phyloP scores from a whole-genome alignment of 352 stramenopile genomes.

The Pythium utonaiense region DNA sequence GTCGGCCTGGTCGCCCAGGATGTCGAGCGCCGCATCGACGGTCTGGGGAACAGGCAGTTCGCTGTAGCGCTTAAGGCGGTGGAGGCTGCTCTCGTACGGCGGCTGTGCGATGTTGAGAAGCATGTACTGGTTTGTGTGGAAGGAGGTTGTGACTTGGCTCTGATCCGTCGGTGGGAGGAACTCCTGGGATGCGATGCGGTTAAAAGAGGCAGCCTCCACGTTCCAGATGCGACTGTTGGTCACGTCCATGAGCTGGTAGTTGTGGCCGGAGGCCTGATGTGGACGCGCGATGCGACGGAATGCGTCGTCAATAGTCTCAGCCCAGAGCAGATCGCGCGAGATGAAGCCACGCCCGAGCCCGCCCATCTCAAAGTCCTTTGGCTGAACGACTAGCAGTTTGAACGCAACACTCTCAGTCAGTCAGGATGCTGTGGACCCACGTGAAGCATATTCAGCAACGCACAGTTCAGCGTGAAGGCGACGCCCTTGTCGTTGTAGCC shows the following conservation, averaged over 20 bases:
- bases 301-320: conserved; percentile 40
- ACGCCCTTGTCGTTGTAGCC: conserved; percentile 66
- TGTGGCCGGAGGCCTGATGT: conserved; percentile 60
- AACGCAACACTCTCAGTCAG: background rate
- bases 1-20: conserved; percentile 71
- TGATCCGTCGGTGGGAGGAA: conserved; percentile 13
- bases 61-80: conserved; percentile 59
- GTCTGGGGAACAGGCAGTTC: conserved; percentile 38
- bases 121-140: conserved; percentile 79
- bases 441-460: conserved; percentile 3
- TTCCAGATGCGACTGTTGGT: conserved; percentile 46
- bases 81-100: conserved; percentile 61
- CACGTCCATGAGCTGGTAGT: conserved; percentile 79
- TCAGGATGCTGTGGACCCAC: background rate
- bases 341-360: conserved; percentile 68
- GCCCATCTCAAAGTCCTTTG: conserved; percentile 48
- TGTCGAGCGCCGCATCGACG: conserved; percentile 36
- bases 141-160: conserved; percentile 38
- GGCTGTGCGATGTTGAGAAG: conserved; percentile 54
- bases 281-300: conserved; percentile 46
- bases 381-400: conserved; percentile 72
- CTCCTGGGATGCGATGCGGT: conserved; percentile 48
- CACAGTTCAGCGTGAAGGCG: conserved; percentile 80
- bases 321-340: conserved; percentile 53
- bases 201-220: conserved; percentile 62